Percentiles rank a stretch among this genome's conserved stretches.
Conservation (phyloP, 1,284 basidiomycete species). For the Microbotryum silenes-acaulis region DNA sequence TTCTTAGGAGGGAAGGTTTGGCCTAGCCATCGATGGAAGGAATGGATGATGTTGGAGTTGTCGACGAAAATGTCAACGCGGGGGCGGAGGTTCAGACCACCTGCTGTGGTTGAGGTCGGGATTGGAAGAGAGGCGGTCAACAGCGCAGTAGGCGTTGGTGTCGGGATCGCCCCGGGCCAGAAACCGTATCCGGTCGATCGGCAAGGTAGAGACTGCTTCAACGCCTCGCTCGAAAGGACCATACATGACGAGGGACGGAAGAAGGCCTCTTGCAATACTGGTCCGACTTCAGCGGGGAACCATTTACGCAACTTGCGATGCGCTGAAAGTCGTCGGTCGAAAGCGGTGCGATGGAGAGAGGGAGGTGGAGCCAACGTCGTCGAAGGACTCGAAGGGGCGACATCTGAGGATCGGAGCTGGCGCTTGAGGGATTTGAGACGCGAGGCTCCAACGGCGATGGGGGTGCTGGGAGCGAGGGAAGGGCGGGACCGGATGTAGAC, state of each 20-base stretch:
- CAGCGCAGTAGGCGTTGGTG: conserved; percentile 19
- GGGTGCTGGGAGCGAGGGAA: not conserved
- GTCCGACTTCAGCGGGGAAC: conserved; percentile 16
- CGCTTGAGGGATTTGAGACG: not conserved
- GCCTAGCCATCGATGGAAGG: conserved; percentile 11
- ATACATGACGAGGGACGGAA: conserved; percentile 6
- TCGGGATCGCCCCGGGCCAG: conserved; percentile 24
- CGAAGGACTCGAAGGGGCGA: not conserved
- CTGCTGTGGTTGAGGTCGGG: conserved; percentile 3
- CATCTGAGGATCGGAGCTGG: not conserved
- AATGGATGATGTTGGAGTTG: conserved; percentile 30
- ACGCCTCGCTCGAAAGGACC: conserved; percentile 7
- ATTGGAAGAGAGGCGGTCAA: conserved; percentile 4
- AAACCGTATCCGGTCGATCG: conserved; percentile 17
- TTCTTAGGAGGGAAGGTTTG: no score
- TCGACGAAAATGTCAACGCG: conserved; percentile 30
- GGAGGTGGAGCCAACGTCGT: not conserved
- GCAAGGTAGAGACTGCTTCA: conserved; percentile 14
- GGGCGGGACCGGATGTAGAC: conserved; percentile 19
- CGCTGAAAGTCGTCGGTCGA: conserved; percentile 12
- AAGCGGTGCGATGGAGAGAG: not conserved
- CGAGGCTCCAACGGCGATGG: not conserved
- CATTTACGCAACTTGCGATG: conserved; percentile 14
- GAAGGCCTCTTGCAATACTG: not conserved
- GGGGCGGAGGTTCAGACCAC: conserved; percentile 1